phyloP scores from a whole-genome alignment of 495 filamentous ascomycete species.

The Xylaria scruposa region DNA sequence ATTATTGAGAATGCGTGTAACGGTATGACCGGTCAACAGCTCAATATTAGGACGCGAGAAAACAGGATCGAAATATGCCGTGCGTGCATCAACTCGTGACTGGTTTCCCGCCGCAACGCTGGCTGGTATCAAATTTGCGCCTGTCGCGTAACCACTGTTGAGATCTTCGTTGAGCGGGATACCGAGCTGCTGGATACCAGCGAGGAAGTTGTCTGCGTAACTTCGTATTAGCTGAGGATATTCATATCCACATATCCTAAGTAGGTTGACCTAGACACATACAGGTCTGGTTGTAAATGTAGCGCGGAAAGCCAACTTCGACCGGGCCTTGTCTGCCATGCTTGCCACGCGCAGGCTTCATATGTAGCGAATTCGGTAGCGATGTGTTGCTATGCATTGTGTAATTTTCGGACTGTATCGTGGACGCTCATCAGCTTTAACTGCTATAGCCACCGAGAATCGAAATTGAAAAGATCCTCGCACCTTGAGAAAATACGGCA shows the following conservation, averaged over 20 bases:
- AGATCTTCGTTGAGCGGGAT: slow-evolving; percentile 54
- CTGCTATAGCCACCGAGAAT: slow-evolving; percentile 14
- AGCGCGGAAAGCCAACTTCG: slow-evolving; percentile 60
- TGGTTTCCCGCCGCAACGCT: slow-evolving; percentile 54
- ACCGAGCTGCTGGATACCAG: slow-evolving; percentile 56
- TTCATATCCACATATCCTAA: neutral
- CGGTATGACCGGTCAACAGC: slow-evolving; percentile 53
- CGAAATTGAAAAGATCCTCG: neutral
- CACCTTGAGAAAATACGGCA: slow-evolving; percentile 67
- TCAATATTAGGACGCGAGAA: slow-evolving; percentile 53
- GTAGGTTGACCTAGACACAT: slow-evolving; percentile 20
- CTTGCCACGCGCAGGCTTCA: slow-evolving; percentile 46
- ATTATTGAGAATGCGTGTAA: slow-evolving; percentile 47
- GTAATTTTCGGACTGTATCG: slow-evolving; percentile 30
- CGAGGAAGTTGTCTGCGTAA: slow-evolving; percentile 56
- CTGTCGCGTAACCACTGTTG: slow-evolving; percentile 54
- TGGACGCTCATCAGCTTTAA: slow-evolving; percentile 25
- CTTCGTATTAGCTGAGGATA: slow-evolving; percentile 20
- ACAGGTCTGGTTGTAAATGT: slow-evolving; percentile 56
- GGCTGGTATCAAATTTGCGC: slow-evolving; percentile 54
- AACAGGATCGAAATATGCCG: slow-evolving; percentile 52
- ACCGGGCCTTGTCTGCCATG: slow-evolving; percentile 53
- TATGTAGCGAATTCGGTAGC: slow-evolving; percentile 39
- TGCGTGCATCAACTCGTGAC: slow-evolving; percentile 59
- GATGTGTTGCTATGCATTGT: slow-evolving; percentile 31